These are phyloP conservation scores for Rhazya stricta DNA, from an alignment of 257 asterid species.

Conservation along the genomic window DNA sequence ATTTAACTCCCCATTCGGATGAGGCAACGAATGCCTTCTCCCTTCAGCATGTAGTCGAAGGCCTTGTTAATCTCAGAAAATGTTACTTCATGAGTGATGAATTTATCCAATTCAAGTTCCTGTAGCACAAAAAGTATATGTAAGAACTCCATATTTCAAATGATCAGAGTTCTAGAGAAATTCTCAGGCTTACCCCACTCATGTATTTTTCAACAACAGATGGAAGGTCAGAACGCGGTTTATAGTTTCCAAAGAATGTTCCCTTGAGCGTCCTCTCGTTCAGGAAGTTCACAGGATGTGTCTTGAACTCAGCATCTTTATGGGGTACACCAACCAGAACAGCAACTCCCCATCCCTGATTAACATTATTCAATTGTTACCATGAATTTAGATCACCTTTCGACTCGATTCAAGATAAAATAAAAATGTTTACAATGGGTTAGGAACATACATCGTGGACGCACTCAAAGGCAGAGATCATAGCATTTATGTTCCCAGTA, in stretches of 20 bases:
- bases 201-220: slow-evolving; percentile 63
- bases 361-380: background rate
- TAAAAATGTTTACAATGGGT: too few species aligned
- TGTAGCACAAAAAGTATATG: slow-evolving; percentile 3
- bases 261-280: slow-evolving; percentile 74
- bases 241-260: slow-evolving; percentile 73
- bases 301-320: slow-evolving; percentile 53
- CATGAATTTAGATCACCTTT: background rate
- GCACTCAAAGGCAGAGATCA: slow-evolving; percentile 86
- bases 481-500: slow-evolving; percentile 63
- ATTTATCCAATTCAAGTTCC: slow-evolving; percentile 73
- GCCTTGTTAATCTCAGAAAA: slow-evolving; percentile 64
- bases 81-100: slow-evolving; percentile 49
- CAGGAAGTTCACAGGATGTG: slow-evolving; percentile 56
- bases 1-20: slow-evolving; percentile 30
- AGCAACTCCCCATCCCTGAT: slow-evolving; percentile 80
- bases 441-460: slow-evolving; percentile 54
- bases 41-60: slow-evolving; percentile 57
- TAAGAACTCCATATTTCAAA: background rate
- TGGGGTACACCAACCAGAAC: slow-evolving; percentile 74
- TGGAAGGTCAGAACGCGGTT: slow-evolving; percentile 60
- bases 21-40: slow-evolving; percentile 65
- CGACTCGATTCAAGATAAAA: too few species aligned
- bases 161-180: background rate
- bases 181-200: slow-evolving; percentile 43